Evolutionary conservation across 805 yeast genomes (phyloP), one percentile per base, ranked within the genome.

Genomic region (Hanseniaspora lindneri): DNA sequence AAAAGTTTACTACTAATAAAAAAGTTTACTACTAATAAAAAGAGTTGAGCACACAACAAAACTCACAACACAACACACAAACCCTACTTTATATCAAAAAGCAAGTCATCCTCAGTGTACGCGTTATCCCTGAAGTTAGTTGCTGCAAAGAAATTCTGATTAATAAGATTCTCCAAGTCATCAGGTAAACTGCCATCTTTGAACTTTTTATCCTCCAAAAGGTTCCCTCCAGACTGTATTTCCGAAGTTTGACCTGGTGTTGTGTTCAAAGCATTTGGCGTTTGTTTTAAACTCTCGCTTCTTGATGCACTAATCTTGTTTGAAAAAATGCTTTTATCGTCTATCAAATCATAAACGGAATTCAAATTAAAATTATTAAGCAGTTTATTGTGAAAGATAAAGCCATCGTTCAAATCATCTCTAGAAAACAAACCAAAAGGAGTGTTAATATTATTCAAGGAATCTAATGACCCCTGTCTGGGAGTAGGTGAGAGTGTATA

Each of bases 91-190:
- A 4, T 10, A 13, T 37, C 33, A 30, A 44, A 44, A 13, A 44
- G n/a, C 10, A 37, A 23, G 30, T 44, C 48, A 24, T 44, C 48
- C 9, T 37, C 39, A 13, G 37, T 9, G 20, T 29, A 37, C 16
- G 39, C 48, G 16, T 44, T 33, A 3, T 23, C n/a, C 11, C 25
- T 44, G 20, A 44, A 44, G 10, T 25, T 13, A 16, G n/a, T 44
- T 3, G 48, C 29, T 1, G 37, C 21, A 25, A 36, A 37, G 23
- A 44, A 44, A 11, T 29, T 44, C n/a, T 21, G 39, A 10, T 36
- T 36, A 5, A 44, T 8, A 3, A 44, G 20, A 19, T 28, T 37
- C 4, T 37, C 42, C 6, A 44, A 19, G 17, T 44, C 48, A n/a
- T 36, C 29, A 10, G 30, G 23, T 10, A 44, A 20, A 16, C 21